Evolutionary conservation across 1,139 yeast genomes (phyloP), one percentile per base, ranked within the genome.

Genomic region (Blastobotrys capitulatus): DNA sequence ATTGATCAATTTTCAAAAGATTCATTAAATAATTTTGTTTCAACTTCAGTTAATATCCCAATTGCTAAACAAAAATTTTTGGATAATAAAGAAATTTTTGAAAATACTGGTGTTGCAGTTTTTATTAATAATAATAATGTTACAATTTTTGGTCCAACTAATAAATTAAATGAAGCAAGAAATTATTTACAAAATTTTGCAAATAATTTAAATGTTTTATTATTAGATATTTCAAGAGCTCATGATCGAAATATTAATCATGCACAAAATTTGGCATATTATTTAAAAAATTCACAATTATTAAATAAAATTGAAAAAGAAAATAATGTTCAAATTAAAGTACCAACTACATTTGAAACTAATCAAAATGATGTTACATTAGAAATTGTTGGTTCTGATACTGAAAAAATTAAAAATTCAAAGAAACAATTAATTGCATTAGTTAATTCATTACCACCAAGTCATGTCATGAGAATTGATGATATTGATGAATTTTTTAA

Each of bases 211-310:
- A 62, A 76, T 67, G 81, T 85, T 43, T 89, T 85, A 59, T 71
- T 80, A 22, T 75, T 90, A 63, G 95, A 87, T 60, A 82, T 90
- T 71, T 81, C 94, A 22, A 83, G 79, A 66, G 95, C 97, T 37
- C 96, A 90, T 66, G 86, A 87, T 61, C 87, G 86, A 60, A 82
- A 86, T 62, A 67, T 81, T 52, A 65, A 72, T 29, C 97, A 90
- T 61, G 96, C 94, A 32, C 79, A 79, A 59, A 78, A 82, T 36
- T 74, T 90, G 51, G 83, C 90, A 42, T 73, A 82, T 16, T 86
- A 76, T 66, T 83, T 90, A 62, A 66, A 78, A 52, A 9, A 41
- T 10, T 73, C 76, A 44, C 63, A 70, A 40, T 57, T 65, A 5
- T 60, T 39, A 7, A 3, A 25, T 8, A 10, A 69, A 22, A 63